Percentiles rank a stretch among this genome's conserved stretches.
Conservation (phyloP, 441 rosid genomes). For the Manihot esculenta region DNA sequence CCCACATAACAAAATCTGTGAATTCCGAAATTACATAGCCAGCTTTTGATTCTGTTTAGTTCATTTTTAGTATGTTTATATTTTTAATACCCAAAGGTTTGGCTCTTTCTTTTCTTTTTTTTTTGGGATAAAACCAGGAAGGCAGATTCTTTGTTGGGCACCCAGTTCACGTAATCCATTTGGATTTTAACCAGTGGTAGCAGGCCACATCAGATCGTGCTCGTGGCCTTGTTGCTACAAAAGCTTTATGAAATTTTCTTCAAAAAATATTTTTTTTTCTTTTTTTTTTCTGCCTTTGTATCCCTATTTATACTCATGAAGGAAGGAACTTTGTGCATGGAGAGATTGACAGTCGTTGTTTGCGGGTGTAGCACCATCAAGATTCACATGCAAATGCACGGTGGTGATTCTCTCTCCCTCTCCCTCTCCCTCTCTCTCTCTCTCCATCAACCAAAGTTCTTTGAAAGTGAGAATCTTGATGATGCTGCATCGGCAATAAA, state of each 20-base stretch:
- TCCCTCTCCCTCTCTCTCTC: not conserved
- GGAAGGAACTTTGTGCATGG: not conserved
- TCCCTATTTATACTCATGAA: not conserved
- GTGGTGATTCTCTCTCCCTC: not conserved
- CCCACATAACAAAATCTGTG: no score
- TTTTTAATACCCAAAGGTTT: no score
- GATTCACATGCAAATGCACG: slow-evolving; percentile 49
- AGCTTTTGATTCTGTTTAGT: no score
- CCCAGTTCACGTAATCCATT: slow-evolving; percentile 10
- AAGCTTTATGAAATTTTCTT: no score
- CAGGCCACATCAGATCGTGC: slow-evolving; percentile 19
- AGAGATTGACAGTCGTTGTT: slow-evolving; percentile 39
- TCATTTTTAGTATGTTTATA: no score
- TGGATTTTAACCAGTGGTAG: slow-evolving; percentile 13
- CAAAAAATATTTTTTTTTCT: no score
- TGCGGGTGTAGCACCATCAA: slow-evolving; percentile 76
- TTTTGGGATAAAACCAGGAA: not conserved
- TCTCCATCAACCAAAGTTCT: not conserved
- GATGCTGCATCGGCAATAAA: slow-evolving; percentile 70
- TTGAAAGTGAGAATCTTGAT: slow-evolving; percentile 61
- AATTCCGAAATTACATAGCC: no score
- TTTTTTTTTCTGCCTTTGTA: not conserved
- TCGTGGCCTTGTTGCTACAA: slow-evolving; percentile 22
- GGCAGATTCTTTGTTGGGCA: slow-evolving; percentile 10
- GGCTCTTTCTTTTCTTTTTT: no score